These are phyloP conservation scores for Myxozyma mucilagina DNA, from an alignment of 805 yeast species.

Conservation along the genomic window DNA sequence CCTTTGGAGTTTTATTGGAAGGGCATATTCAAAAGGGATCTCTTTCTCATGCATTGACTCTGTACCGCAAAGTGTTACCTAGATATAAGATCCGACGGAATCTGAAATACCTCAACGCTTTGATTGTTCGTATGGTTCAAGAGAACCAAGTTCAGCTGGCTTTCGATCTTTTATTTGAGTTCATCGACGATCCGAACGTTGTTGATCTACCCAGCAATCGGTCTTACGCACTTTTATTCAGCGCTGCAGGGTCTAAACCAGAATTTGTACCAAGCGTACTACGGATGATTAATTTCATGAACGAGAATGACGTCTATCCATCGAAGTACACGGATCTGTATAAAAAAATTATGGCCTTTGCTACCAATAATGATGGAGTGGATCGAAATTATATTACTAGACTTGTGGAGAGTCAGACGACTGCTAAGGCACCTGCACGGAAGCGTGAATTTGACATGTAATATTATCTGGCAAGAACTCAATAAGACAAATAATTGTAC, in stretches of 20 bases:
- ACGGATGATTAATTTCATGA: constrained; percentile 5
- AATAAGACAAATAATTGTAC: too few relatives aligned
- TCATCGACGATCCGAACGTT: neutral
- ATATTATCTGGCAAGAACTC: too few relatives aligned
- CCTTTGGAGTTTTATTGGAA: constrained; percentile 13
- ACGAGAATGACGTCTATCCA: neutral
- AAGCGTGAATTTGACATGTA: neutral
- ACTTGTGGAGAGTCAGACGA: neutral
- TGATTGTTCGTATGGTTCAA: neutral
- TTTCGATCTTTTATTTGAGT: constrained; percentile 9
- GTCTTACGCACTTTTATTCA: constrained; percentile 5
- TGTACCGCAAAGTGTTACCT: constrained; percentile 11
- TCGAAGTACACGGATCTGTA: neutral
- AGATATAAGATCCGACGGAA: constrained; percentile 5
- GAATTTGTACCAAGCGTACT: neutral
- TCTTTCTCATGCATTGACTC: constrained; percentile 10
- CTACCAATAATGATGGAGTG: neutral
- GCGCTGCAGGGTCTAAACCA: neutral
- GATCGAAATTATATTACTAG: neutral
- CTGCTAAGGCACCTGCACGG: neutral
- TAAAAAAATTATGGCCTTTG: neutral
- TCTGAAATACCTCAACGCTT: neutral
- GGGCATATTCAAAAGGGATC: constrained; percentile 20
- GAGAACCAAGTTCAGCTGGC: constrained; percentile 14
- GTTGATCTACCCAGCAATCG: constrained; percentile 1